Evolutionary conservation across 129 eudicot genomes (phyloP).

Genomic region (Deinandra increscens): DNA sequence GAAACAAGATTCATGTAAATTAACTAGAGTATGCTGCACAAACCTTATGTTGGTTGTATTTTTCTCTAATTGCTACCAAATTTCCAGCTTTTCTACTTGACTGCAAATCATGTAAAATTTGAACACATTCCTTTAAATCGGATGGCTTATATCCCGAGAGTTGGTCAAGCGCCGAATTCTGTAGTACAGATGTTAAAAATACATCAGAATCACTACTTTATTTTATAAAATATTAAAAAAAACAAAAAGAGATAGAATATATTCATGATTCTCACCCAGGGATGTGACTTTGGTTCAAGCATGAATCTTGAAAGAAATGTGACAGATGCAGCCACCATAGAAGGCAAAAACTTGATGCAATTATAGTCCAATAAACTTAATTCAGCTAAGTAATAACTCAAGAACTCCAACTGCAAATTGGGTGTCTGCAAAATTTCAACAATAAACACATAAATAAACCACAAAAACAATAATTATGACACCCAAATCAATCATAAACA

Average conservation of each 20-base stretch:
- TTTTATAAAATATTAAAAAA: neutral
- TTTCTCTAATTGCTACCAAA: slow-evolving; percentile 65
- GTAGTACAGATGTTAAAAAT: neutral
- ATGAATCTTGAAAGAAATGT: slow-evolving; percentile 74
- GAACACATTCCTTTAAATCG: slow-evolving; percentile 68
- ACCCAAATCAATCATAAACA: neutral
- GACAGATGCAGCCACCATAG: slow-evolving; percentile 79
- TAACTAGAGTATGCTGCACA: neutral
- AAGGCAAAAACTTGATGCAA: slow-evolving; percentile 76
- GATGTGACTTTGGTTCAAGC: slow-evolving; percentile 49
- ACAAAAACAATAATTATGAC: neutral
- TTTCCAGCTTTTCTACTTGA: slow-evolving; percentile 50
- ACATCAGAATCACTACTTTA: neutral
- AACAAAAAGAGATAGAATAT: neutral
- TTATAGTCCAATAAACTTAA: slow-evolving; percentile 74
- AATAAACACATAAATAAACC: slow-evolving; percentile 13
- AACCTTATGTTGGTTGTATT: slow-evolving; percentile 78
- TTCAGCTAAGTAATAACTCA: slow-evolving; percentile 72
- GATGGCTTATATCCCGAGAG: slow-evolving; percentile 59
- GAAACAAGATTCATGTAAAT: neutral
- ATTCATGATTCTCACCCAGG: slow-evolving; percentile 57
- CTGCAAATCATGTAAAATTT: slow-evolving; percentile 61
- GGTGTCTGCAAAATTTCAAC: slow-evolving; percentile 48
- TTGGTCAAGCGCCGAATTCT: slow-evolving; percentile 47
- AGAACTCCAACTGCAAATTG: slow-evolving; percentile 53